Base-by-base conservation (phyloP, 108 stramenopile genomes). In the Nitzschia sp. region DNA sequence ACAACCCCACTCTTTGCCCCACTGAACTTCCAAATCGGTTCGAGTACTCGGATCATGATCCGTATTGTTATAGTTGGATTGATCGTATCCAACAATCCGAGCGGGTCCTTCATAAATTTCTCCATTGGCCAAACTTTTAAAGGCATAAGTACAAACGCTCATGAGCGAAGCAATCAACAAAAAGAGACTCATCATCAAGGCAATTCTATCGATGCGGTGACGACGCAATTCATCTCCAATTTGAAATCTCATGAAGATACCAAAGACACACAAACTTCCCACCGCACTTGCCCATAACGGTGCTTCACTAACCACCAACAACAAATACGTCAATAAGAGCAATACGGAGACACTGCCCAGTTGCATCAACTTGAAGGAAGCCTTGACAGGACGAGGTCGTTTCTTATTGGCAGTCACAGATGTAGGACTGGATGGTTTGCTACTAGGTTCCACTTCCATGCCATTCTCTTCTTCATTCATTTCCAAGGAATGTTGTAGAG, bases 51-150 rank as follows among this genome's bases (percentile, higher is more conserved):
- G 47, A 47, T 75, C 70, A 42, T 66, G 53, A 21, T 48, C 4
- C 3, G 36, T 31, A 59, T 82, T 73, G 55, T 66, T 68, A 66
- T 82, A 82, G 9, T 33, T n/a, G 1, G 59, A 54, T 46, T 32
- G 2, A 66, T 78, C 77, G 59, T 75, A 82, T 53, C 68, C 73
- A 15, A 78, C 67, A 64, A 82, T 82, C 1, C 82, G 55, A 19
- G 82, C 82, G 18, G 70, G 71, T 47, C 82, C 82, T 65, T 77
- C 55, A 60, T 82, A 78, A 51, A 82, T 68, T 34, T 77, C 77
- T 28, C 82, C 82, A 46, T 82, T 51, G 26, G 29, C 47, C 23
- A 71, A 34, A 26, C 54, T 29, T 30, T 77, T 68, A 19, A 46
- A 35, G 47, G 68, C 65, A 60, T 75, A 82, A 23, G 71, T 71